These are phyloP conservation scores for Lactarius trivialis DNA, from an alignment of 768 basidiomycete species.

Conservation along the genomic window DNA sequence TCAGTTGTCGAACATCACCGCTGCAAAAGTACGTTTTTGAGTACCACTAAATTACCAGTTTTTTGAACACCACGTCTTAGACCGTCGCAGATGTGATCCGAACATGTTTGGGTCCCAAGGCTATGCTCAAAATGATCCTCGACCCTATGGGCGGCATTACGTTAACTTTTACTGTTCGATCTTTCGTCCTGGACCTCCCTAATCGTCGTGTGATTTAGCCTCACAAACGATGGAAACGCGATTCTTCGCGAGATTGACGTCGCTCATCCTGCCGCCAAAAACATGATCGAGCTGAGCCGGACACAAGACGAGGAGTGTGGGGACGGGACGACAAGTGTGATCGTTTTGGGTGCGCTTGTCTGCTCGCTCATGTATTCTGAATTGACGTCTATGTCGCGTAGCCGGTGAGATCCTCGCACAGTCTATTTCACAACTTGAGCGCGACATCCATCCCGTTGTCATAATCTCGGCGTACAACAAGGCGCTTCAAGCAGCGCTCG, in stretches of 20 bases:
- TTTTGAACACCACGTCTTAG: slow-evolving; percentile 34
- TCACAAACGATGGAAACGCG: slow-evolving; percentile 99
- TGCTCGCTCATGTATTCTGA: neutral
- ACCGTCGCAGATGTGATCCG: slow-evolving; percentile 97
- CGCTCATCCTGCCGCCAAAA: slow-evolving; percentile 97
- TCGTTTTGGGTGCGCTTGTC: slow-evolving; percentile 74
- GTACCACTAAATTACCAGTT: slow-evolving; percentile 1
- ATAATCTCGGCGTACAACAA: slow-evolving; percentile 98
- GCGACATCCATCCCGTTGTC: slow-evolving; percentile 97
- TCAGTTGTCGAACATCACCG: slow-evolving; percentile 93
- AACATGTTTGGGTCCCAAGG: slow-evolving; percentile 94
- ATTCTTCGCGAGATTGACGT: slow-evolving; percentile 98
- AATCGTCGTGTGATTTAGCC: slow-evolving; percentile 36
- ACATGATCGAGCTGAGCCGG: slow-evolving; percentile 97
- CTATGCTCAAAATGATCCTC: slow-evolving; percentile 99
- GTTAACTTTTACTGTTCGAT: slow-evolving; percentile 40
- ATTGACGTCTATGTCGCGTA: slow-evolving; percentile 26
- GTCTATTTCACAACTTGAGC: slow-evolving; percentile 86
- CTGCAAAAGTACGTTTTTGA: slow-evolving; percentile 68
- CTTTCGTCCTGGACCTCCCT: neutral
- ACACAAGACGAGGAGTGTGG: slow-evolving; percentile 99
- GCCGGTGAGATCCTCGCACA: slow-evolving; percentile 98
- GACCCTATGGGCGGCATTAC: slow-evolving; percentile 99
- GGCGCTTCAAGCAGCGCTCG: slow-evolving; percentile 86
- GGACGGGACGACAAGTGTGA: slow-evolving; percentile 96